Conservation (phyloP, 495 filamentous ascomycete genomes). For the Rusavskia elegans region DNA sequence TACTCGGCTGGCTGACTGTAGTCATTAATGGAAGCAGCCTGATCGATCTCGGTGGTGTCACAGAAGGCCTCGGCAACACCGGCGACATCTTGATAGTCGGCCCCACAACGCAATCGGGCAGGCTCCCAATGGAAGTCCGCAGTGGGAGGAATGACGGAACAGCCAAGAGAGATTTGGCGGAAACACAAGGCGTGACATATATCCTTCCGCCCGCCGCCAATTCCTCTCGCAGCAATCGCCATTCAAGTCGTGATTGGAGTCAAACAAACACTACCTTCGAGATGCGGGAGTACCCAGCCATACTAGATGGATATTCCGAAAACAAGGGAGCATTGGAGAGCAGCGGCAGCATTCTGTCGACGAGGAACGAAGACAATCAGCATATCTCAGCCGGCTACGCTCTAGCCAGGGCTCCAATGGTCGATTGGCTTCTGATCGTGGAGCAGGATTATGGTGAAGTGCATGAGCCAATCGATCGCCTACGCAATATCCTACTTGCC, state of each 20-base stretch:
- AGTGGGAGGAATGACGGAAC: conserved; percentile 4
- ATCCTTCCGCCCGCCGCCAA: conserved; percentile 22
- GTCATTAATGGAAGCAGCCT: conserved; percentile 47
- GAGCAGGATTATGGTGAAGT: conserved; percentile 63
- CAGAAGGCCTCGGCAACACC: conserved; percentile 50
- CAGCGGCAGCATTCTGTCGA: conserved; percentile 45
- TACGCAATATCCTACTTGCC: conserved; percentile 61
- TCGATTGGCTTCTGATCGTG: conserved; percentile 67
- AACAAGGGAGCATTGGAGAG: conserved; percentile 34
- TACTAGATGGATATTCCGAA: conserved; percentile 33
- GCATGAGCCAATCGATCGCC: conserved; percentile 51
- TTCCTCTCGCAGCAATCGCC: conserved; percentile 15
- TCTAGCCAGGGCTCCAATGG: conserved; percentile 42
- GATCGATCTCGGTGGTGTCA: conserved; percentile 37
- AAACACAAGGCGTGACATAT: conserved; percentile 16
- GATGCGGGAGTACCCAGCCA: conserved; percentile 39
- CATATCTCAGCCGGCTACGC: conserved; percentile 59
- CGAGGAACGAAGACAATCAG: conserved; percentile 49
- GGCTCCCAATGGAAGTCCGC: conserved; percentile 29
- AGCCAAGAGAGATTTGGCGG: conserved; percentile 2
- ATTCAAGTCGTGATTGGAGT: conserved; percentile 14
- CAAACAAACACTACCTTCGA: conserved; percentile 35
- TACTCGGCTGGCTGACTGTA: conserved; percentile 51
- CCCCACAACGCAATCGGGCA: conserved; percentile 45
- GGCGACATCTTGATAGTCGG: conserved; percentile 54